Conservation (phyloP, 805 yeast genomes). For the Spathaspora passalidarum region DNA sequence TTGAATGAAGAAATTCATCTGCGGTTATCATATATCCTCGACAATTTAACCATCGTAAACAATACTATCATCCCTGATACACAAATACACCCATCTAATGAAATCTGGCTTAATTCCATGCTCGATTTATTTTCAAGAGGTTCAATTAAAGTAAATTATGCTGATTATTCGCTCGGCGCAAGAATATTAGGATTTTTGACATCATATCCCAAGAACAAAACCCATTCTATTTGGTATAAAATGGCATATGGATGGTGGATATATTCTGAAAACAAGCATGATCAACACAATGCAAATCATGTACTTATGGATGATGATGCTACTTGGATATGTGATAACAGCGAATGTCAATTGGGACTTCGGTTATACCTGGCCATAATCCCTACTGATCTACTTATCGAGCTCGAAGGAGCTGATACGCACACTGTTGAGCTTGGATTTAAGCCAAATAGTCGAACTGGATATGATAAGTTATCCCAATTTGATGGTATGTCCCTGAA, state of each 20-base stretch:
- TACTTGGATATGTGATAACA: slow-evolving; percentile 28
- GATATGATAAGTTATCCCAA: slow-evolving; percentile 3
- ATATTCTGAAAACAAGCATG: slow-evolving; percentile 25
- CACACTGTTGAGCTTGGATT: slow-evolving; percentile 3
- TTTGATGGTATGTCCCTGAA: slow-evolving; percentile 11
- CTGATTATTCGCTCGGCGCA: slow-evolving; percentile 36
- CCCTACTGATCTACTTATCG: slow-evolving; percentile 32
- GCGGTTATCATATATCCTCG: slow-evolving; percentile 2
- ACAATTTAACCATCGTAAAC: slow-evolving; percentile 13
- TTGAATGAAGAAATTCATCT: slow-evolving; percentile 2
- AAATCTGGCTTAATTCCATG: slow-evolving; percentile 5
- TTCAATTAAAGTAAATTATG: slow-evolving; percentile 35
- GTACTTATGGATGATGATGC: slow-evolving; percentile 29
- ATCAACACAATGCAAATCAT: slow-evolving; percentile 35
- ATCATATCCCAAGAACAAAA: slow-evolving; percentile 10
- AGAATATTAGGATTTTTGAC: slow-evolving; percentile 41
- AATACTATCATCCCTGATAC: slow-evolving; percentile 8
- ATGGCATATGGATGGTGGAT: slow-evolving; percentile 41
- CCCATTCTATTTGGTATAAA: slow-evolving; percentile 21
- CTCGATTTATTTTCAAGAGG: slow-evolving; percentile 26
- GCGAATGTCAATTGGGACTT: slow-evolving; percentile 32
- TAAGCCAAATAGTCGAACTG: slow-evolving; percentile 4
- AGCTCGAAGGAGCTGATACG: neutral
- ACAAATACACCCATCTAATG: slow-evolving; percentile 10
- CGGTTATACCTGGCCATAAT: slow-evolving; percentile 30